Base-by-base conservation (phyloP, 1,284 basidiomycete genomes). In the Puccinia triticina region DNA sequence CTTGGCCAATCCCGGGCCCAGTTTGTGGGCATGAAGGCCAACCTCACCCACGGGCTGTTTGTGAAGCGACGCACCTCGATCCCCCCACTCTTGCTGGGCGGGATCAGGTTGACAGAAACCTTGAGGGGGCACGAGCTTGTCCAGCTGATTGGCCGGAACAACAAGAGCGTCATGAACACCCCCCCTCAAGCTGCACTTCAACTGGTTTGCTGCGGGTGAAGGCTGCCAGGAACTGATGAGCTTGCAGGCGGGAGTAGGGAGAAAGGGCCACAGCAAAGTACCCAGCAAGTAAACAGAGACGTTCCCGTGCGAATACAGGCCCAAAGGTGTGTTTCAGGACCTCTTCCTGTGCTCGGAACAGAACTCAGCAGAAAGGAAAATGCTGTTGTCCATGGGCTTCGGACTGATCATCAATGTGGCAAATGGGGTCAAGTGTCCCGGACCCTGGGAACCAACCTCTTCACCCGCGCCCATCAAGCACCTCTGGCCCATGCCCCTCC, bases 301-400 rank as follows among this genome's bases (percentile, higher is more conserved):
- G 85, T 86, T 80, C 83, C 93, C 95, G 1, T 98, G 98, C 87
- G 88, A 90, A 10, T 90, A 93, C 85, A 96, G 96, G 0, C 96
- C 96, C 32, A 89, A 94, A 59, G 92, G 98, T 87, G 90, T 98
- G 84, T 89, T 98, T 46, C 95, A 95, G 0, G 92, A 93, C 64
- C 90, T 98, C 77, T 98, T 92, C 91, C 90, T 98, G 11, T 96
- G 96, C 82, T 94, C 94, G 71, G 95, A 98, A 87, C 94, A 96
- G 87, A 96, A 96, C 84, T 93, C 94, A 48, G 90, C 91, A 79
- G 92, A 96, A 87, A 92, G 92, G 90, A 88, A 89, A 64, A 89
- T 89, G 71, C 90, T 96, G 82, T 87, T 90, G n/a, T 90, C 92
- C 80, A 90, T 91, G 53, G 91, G 92, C 76, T 94, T 96, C 87